Evolutionary conservation across 257 asterid genomes (phyloP), one percentile per base, ranked within the genome.

Genomic region (Scutellaria baicalensis): DNA sequence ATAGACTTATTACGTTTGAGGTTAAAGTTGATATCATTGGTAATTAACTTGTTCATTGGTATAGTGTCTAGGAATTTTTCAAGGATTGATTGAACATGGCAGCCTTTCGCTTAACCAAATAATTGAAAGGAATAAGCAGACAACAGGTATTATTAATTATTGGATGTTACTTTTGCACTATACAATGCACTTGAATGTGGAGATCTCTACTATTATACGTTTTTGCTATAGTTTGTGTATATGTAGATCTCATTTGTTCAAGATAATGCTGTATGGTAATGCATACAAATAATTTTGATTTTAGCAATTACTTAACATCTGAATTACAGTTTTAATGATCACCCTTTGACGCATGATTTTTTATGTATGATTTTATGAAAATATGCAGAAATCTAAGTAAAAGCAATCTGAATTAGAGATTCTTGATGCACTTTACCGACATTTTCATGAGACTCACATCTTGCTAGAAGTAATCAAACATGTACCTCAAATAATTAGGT

Each of bases 51-150:
- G 12, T 77, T 70, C 44, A 8, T 70, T 78, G 23, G 42, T 75
- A 6, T 68, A 93, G 97, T 91, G 96, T 70, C 83, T 76, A 73
- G 82, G 64, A 68, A 80, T 93, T 75, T 83, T 91, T 77, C 84
- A 81, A 31, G 89, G 88, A 62, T 69, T 93, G 86, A 78, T 89
- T 81, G 94, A 93, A 79, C 99, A 93, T 27, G 99, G 99, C 36
- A 86, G 99, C 83, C 95, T 91, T 69, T 83, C 97, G 0, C 44
- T 86, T 54, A 73, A 79, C 71, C 89, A 87, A 79, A 86, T 91
- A 42, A 74, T 88, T 59, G 94, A 84, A 63, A 81, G 93, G 80
- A 77, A 73, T 71, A 82, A 70, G 79, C 81, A 83, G 76, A 78
- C 79, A 39, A 62, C 83, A 57, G 85, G 78, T 79, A 64, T 45